Evolutionary conservation across 2,329 filamentous ascomycete species (phyloP).

Genomic region (Penicillium carneum): DNA sequence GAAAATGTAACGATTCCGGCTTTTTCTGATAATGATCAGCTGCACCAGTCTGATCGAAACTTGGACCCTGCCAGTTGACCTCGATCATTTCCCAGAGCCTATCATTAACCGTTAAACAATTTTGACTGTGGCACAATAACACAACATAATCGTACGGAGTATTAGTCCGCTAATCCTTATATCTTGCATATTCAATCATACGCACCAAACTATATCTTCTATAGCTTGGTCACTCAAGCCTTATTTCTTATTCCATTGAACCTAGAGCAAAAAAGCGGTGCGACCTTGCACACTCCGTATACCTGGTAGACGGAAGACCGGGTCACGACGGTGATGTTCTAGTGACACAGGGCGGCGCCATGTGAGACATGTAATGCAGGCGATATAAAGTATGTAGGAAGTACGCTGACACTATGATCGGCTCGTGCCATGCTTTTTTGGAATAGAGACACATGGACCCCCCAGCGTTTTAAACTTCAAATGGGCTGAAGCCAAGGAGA

Average conservation of each 20-base stretch:
- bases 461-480: not conserved
- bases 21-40: conserved; percentile 9
- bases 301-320: conserved; percentile 33
- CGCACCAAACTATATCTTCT: not conserved
- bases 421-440: conserved; percentile 17
- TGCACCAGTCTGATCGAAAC: conserved; percentile 21
- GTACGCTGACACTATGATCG: conserved; percentile 16
- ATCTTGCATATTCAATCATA: conserved; percentile 1
- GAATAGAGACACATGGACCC: conserved; percentile 17
- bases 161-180: not conserved
- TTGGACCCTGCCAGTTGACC: conserved; percentile 16
- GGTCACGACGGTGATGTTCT: conserved; percentile 23
- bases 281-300: conserved; percentile 26
- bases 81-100: conserved; percentile 9
- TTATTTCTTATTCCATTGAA: conserved; percentile 10
- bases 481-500: conserved; percentile 15
- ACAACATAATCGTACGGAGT: conserved; percentile 1
- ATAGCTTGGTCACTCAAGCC: not conserved
- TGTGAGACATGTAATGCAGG: conserved; percentile 43
- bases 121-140: conserved; percentile 14
- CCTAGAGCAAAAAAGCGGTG: conserved; percentile 16
- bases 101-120: conserved; percentile 10
- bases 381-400: conserved; percentile 19
- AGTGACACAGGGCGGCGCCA: conserved; percentile 28
- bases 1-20: not conserved